A percentile compares a stretch with the other conserved stretches of the same genome.
Conservation (phyloP, 2,329 filamentous ascomycete species). For the Parastagonospora nodorum region DNA sequence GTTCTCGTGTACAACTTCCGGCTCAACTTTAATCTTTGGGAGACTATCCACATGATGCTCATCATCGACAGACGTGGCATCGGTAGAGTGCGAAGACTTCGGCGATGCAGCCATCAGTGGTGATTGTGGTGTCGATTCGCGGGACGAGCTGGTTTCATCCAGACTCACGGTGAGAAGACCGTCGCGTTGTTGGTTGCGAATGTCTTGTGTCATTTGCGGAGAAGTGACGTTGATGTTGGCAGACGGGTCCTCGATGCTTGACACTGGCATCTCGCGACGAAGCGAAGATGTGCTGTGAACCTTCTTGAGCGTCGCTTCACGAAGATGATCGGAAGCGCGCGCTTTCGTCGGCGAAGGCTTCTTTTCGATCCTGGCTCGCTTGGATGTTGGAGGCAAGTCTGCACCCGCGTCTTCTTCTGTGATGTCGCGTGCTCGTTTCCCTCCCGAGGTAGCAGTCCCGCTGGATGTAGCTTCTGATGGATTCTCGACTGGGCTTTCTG, state of each 20-base stretch:
- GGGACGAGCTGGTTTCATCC: conserved; percentile 35
- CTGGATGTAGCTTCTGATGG: conserved; percentile 10
- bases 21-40: conserved; percentile 29
- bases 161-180: conserved; percentile 35
- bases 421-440: conserved; percentile 35
- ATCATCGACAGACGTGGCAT: conserved; percentile 46
- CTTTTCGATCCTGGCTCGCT: conserved; percentile 18
- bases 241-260: conserved; percentile 39
- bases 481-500: no score
- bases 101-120: conserved; percentile 33
- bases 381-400: conserved; percentile 19
- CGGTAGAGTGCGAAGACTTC: conserved; percentile 44
- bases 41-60: conserved; percentile 21
- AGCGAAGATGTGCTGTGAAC: conserved; percentile 40
- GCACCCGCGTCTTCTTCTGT: conserved; percentile 13
- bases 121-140: conserved; percentile 37
- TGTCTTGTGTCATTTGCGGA: conserved; percentile 25
- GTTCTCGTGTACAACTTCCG: conserved; percentile 23
- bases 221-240: conserved; percentile 17
- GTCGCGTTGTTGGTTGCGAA: conserved; percentile 40
- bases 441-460: conserved; percentile 14
- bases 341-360: conserved; percentile 14
- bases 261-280: conserved; percentile 35
- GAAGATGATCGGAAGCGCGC: conserved; percentile 20
- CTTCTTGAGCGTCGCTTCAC: conserved; percentile 36